Conservation (phyloP, 116 monocot genomes). For the Iris pallida region DNA sequence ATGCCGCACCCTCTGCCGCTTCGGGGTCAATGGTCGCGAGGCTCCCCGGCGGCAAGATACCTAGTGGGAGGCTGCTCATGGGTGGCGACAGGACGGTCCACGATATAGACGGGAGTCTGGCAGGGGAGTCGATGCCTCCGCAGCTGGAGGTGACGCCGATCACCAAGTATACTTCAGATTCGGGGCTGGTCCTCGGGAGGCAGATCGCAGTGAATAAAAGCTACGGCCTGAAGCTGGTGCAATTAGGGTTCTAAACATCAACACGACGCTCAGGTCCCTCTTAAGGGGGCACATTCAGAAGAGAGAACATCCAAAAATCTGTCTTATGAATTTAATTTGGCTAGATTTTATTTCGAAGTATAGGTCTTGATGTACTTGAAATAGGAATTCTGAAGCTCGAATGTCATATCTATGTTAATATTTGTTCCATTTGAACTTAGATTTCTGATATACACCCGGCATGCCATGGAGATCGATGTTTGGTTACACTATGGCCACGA, state of each 20-base stretch:
- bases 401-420: too few relatives aligned
- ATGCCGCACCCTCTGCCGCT: conserved; percentile 47
- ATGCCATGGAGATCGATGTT: too few relatives aligned
- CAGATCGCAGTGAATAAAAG: conserved; percentile 87
- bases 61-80: conserved; percentile 48
- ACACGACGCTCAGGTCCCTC: conserved; percentile 68
- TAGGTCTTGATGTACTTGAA: too few relatives aligned
- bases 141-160: conserved; percentile 93
- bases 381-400: too few relatives aligned
- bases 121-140: conserved; percentile 57
- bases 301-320: too few relatives aligned
- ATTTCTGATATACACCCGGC: too few relatives aligned
- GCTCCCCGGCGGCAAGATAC: conserved; percentile 52
- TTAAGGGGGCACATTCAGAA: conserved; percentile 82
- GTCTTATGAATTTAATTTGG: too few relatives aligned
- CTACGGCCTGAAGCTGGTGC: conserved; percentile 74
- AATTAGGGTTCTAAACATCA: conserved; percentile 79
- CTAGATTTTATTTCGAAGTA: too few relatives aligned
- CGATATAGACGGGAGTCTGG: conserved; percentile 60
- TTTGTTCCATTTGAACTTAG: too few relatives aligned
- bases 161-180: conserved; percentile 82
- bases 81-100: conserved; percentile 50
- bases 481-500: too few relatives aligned
- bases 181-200: conserved; percentile 73
- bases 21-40: conserved; percentile 35